phyloP scores from a whole-genome alignment of 2,329 filamentous ascomycete species.

The Trichocomaceae sp. region DNA sequence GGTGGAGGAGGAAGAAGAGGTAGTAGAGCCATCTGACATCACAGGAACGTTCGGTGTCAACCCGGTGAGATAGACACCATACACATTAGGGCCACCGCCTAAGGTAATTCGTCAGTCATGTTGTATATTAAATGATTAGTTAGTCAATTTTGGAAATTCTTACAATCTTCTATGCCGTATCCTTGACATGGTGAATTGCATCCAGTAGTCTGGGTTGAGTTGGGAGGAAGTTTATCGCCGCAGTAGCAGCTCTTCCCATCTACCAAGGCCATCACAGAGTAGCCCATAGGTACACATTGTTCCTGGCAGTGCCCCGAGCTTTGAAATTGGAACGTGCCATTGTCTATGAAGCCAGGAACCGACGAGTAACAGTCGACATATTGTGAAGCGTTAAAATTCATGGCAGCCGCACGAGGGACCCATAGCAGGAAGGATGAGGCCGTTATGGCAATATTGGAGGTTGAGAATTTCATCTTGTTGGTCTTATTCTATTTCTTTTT shows the following conservation, averaged over 20 bases:
- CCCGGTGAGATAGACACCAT: constrained; percentile 49
- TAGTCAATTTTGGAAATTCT: constrained; percentile 21
- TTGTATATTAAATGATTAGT: background rate
- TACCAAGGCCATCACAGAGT: constrained; percentile 58
- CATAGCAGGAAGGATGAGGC: constrained; percentile 2
- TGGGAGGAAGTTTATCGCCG: constrained; percentile 60
- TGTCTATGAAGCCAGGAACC: constrained; percentile 37
- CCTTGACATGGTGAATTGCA: constrained; percentile 64
- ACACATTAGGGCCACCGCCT: constrained; percentile 54
- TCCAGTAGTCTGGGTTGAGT: constrained; percentile 46
- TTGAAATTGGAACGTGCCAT: constrained; percentile 48
- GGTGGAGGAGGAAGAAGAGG: constrained; percentile 18
- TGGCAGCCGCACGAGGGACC: background rate
- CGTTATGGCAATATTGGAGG: background rate
- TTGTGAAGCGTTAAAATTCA: constrained; percentile 6
- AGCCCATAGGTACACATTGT: constrained; percentile 42
- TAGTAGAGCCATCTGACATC: background rate
- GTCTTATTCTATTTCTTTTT: background rate
- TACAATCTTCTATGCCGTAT: constrained; percentile 59
- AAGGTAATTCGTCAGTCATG: constrained; percentile 20
- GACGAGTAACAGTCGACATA: constrained; percentile 11
- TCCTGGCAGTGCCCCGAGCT: constrained; percentile 50
- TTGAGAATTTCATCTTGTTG: constrained; percentile 5
- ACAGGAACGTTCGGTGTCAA: constrained; percentile 33
- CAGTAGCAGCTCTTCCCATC: constrained; percentile 64